Conservation (phyloP, 305 asterid genomes). For the Andrographis paniculata region DNA sequence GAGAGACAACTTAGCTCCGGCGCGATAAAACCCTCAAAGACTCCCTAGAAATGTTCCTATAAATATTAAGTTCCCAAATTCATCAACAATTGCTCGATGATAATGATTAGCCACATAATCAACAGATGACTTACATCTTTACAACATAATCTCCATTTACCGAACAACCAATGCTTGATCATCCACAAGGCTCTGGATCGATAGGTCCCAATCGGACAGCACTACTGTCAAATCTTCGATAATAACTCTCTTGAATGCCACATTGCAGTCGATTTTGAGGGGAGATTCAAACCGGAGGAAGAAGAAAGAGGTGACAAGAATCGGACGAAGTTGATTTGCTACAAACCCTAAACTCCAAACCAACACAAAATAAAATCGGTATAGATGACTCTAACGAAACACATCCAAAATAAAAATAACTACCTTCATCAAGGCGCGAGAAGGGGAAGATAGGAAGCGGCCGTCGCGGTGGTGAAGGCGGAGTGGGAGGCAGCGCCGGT, state of each 20-base stretch:
- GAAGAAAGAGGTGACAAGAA: too few species aligned
- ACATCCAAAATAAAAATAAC: too few species aligned
- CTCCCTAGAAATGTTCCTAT: conserved; percentile 75
- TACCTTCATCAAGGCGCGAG: too few species aligned
- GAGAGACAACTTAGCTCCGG: conserved; percentile 58
- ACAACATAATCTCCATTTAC: conserved; percentile 56
- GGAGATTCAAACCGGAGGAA: neutral
- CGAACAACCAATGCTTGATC: conserved; percentile 77
- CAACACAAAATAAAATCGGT: too few species aligned
- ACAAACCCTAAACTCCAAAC: too few species aligned
- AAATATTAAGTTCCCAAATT: too few species aligned
- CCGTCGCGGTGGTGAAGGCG: too few species aligned
- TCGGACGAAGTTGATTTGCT: too few species aligned
- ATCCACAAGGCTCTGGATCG: conserved; percentile 76
- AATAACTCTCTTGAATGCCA: conserved; percentile 66
- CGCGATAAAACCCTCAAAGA: conserved; percentile 78
- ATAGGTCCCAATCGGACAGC: conserved; percentile 69
- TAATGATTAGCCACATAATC: neutral
- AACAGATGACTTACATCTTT: conserved; percentile 61
- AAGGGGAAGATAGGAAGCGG: too few species aligned
- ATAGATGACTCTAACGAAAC: too few species aligned
- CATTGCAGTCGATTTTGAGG: conserved; percentile 19
- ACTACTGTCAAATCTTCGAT: conserved; percentile 64
- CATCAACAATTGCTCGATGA: too few species aligned
- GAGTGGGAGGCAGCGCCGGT: too few species aligned